phyloP scores from a whole-genome alignment of 2,329 filamentous ascomycete genomes.

The Epichloe scottii region DNA sequence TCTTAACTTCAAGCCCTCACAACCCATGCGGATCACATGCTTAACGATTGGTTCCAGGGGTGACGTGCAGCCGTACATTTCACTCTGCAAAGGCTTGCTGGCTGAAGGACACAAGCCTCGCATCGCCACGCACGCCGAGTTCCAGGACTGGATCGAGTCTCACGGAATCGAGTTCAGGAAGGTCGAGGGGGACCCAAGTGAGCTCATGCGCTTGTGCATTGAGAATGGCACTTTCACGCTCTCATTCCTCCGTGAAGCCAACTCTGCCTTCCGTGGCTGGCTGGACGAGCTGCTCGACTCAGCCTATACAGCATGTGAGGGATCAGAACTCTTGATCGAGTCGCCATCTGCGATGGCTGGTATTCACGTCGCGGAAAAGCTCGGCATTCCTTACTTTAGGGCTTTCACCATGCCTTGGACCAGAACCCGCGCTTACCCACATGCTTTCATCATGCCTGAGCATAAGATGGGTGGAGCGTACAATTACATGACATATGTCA shows the following conservation, averaged over 20 bases:
- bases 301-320: slow-evolving; percentile 73
- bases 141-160: slow-evolving; percentile 76
- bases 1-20: slow-evolving; percentile 76
- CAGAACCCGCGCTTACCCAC: slow-evolving; percentile 84
- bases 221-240: slow-evolving; percentile 96
- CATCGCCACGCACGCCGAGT: slow-evolving; percentile 89
- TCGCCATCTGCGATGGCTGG: slow-evolving; percentile 95
- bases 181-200: slow-evolving; percentile 81
- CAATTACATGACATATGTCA: slow-evolving; percentile 88
- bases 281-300: slow-evolving; percentile 77
- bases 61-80: slow-evolving; percentile 96
- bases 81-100: slow-evolving; percentile 79
- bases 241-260: slow-evolving; percentile 79
- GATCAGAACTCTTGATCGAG: slow-evolving; percentile 82
- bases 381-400: slow-evolving; percentile 88
- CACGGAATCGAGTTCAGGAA: slow-evolving; percentile 88
- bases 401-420: slow-evolving; percentile 99
- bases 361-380: slow-evolving; percentile 90
- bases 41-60: slow-evolving; percentile 91
- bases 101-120: slow-evolving; percentile 75
- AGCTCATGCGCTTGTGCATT: slow-evolving; percentile 91
- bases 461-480: slow-evolving; percentile 91
- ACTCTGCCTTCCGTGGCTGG: slow-evolving; percentile 83
- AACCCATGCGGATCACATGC: slow-evolving; percentile 75
- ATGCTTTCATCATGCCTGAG: slow-evolving; percentile 87